Conservation (phyloP, 140 eudicot genomes). For the Flaveria floridana region DNA sequence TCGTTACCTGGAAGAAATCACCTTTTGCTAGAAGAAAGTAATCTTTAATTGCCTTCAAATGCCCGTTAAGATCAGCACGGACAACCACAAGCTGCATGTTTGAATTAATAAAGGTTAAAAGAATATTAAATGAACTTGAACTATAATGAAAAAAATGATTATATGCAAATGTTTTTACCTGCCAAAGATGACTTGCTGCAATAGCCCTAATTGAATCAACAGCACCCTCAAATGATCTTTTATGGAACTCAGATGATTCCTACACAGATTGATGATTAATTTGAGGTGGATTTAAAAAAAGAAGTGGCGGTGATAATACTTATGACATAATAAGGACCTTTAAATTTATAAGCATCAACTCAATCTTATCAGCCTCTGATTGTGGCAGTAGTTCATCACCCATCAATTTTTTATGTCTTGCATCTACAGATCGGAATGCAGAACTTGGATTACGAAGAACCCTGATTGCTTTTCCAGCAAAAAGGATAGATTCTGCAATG, state of each 20-base stretch:
- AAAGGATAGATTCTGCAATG: constrained; percentile 87
- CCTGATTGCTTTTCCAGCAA: constrained; percentile 96
- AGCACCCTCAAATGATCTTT: constrained; percentile 84
- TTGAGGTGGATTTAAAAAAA: neutral
- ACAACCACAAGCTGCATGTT: constrained; percentile 90
- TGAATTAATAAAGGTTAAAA: neutral
- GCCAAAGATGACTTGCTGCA: constrained; percentile 99
- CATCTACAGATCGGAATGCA: constrained; percentile 53
- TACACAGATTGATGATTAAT: constrained; percentile 24
- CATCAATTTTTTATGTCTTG: constrained; percentile 52
- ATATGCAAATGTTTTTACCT: constrained; percentile 47
- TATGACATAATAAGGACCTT: constrained; percentile 50
- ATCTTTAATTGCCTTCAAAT: constrained; percentile 93
- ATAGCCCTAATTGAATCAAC: constrained; percentile 78
- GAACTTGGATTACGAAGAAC: constrained; percentile 92
- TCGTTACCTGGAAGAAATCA: constrained; percentile 84
- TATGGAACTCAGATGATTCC: constrained; percentile 96
- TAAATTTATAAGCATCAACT: constrained; percentile 75
- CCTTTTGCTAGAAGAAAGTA: constrained; percentile 96
- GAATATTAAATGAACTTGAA: neutral
- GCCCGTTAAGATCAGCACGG: constrained; percentile 95
- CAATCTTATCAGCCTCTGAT: constrained; percentile 88
- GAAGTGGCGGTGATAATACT: constrained; percentile 6
- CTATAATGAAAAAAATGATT: neutral
- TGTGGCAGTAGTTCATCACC: constrained; percentile 86